Conservation (phyloP, 2,329 filamentous ascomycete genomes). For the Chlorencoelia australis region DNA sequence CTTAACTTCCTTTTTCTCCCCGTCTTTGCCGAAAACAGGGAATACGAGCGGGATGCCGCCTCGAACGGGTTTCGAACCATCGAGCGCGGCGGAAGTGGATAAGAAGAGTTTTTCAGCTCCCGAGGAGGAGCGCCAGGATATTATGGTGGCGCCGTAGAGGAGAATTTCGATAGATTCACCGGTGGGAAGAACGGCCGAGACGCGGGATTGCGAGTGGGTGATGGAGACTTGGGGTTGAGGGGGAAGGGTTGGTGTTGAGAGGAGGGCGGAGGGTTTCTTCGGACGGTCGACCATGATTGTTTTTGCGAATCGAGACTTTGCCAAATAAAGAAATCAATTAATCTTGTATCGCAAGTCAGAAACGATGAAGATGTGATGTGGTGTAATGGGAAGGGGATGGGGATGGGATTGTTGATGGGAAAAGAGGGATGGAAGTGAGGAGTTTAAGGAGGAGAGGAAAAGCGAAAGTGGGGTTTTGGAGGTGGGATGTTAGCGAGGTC, state of each 20-base stretch:
- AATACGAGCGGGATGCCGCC: conserved; percentile 91
- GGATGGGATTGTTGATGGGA: conserved; percentile 1
- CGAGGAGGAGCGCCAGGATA: conserved; percentile 79
- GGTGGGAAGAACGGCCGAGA: conserved; percentile 72
- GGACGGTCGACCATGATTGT: conserved; percentile 62
- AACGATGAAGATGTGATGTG: no score
- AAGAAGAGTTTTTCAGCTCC: conserved; percentile 80
- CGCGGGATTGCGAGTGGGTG: conserved; percentile 57
- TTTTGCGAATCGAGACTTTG: no score
- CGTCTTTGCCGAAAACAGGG: conserved; percentile 76
- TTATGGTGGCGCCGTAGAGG: conserved; percentile 85
- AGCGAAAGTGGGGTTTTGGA: no score
- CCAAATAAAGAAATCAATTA: no score
- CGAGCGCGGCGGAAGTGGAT: conserved; percentile 68
- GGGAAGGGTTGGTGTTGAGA: conserved; percentile 61
- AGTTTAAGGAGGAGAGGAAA: no score
- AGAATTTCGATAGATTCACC: conserved; percentile 80
- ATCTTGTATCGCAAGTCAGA: no score
- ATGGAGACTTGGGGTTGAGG: conserved; percentile 70
- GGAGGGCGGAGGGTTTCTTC: conserved; percentile 71
- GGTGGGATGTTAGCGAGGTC: no score
- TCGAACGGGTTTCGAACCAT: conserved; percentile 81
- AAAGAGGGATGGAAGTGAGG: not conserved
- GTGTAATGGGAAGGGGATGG: not conserved
- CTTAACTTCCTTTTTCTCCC: conserved; percentile 56